Base-by-base conservation (phyloP, 2,329 filamentous ascomycete species). In the Colletotrichum cordylinicola region DNA sequence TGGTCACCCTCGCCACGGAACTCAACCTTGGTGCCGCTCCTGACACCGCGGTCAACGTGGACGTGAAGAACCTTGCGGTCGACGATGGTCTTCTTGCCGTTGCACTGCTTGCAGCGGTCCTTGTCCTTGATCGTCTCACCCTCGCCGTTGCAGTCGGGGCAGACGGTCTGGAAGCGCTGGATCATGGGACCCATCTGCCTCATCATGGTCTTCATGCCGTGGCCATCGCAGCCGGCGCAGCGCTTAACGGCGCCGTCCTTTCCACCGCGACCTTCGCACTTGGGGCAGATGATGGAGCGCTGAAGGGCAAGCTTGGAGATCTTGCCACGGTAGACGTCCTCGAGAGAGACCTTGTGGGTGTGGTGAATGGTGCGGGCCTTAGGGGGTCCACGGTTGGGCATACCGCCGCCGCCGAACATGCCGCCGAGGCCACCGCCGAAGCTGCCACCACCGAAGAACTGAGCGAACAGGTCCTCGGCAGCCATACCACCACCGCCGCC, bases 131-230 rank as follows among this genome's bases (percentile, higher is more conserved):
- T 96, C 79, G 94, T 96, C 89, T 99, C 97, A 77, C 97, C 96
- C 86, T 99, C 97, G 78, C 98, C 98, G 81, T 97, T 96, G 85
- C 97, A 99, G 88, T 99, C 98, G 33, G 96, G 95, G 91, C 97
- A 99, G 81, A 98, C 96, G 35, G 96, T 98, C 90, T 99, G 97
- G 93, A 99, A 99, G 74, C 97, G 95, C 89, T 99, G 98, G 81
- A 99, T 98, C 97, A 99, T 99, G 76, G 97, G 97, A 67, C 97
- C 97, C 96, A 99, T 98, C 88, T 99, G 97, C 84, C 98, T 94
- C 97, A 99, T 98, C 96, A 99, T 98, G 55, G 95, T 98, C 94
- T 98, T 98, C 95, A 98, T 98, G 86, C 97, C 97, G 78, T 94
- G 92, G 79, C 97, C 97, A 82, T 98, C 95, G 86, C 97, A 99